Base-by-base conservation (phyloP, 2,329 filamentous ascomycete species). In the Botrytis medusae region DNA sequence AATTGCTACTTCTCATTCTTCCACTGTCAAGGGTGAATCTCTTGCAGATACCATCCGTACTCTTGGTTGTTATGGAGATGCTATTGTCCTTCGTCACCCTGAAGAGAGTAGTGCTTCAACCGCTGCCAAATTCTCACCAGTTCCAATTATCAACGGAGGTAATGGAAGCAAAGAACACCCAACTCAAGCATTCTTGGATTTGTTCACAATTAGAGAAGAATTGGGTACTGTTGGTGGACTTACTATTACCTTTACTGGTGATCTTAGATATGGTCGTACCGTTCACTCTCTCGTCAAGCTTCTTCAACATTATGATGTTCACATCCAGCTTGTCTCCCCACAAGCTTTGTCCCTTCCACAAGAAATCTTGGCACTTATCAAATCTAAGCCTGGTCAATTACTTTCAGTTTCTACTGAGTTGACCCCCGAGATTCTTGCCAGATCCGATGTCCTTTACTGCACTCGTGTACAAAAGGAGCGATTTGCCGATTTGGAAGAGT, bases 181-280 rank as follows among this genome's bases (percentile, higher is more conserved):
- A 0, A 99, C 96, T 0, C 96, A 99, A 84, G 96, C 96, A 0
- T 96, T 99, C 88, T 87, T 99, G 34, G 96, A 99, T 80, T 91
- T 99, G 73, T 99, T 98, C 86, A 98, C 96, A 72, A 99, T 99
- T 81, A 93, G 96, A 78, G 96, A 99, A 84, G 96, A 99, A 83
- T 88, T 98, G 14, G 96, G 96, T 76, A 98, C 95, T 0, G 95
- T 98, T 73, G 95, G 95, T 81, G 95, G 95, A 70, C 87, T 99
- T 76, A 98, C 94, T 62, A 97, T 99, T 81, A 99, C 96, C 69
- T 99, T 99, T 83, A 88, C 94, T 62, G 96, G 96, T 79, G 96
- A 99, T 81, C 90, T 99, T 73, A 90, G 92, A 77, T 97, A 98
- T 82, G 96, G 96, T 64, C 92, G 96, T 74, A 94, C 96, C 0